Percentiles rank a stretch among this genome's conserved stretches.
phyloP scores from a whole-genome alignment of 495 filamentous ascomycete species.

The Clavariopsis aquatica region DNA sequence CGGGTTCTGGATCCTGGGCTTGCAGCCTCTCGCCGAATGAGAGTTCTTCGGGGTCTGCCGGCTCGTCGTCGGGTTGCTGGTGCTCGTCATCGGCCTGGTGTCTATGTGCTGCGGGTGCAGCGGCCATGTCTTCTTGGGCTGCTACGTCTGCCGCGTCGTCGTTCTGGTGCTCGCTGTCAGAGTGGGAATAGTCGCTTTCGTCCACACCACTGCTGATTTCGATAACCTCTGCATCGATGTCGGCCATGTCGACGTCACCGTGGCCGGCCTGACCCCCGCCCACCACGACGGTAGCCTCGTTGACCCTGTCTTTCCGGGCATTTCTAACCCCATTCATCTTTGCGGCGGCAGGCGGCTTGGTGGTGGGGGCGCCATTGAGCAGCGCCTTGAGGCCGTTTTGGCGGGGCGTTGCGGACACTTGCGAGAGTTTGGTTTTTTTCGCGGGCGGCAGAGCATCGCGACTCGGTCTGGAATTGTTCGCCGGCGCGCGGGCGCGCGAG shows the following conservation, averaged over 20 bases:
- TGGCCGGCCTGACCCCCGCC: constrained; percentile 42
- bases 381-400: constrained; percentile 25
- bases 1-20: constrained; percentile 62
- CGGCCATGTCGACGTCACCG: constrained; percentile 38
- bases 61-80: constrained; percentile 18
- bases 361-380: constrained; percentile 22
- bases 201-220: constrained; percentile 60
- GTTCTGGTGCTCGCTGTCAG: constrained; percentile 39
- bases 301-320: constrained; percentile 61
- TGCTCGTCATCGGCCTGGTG: constrained; percentile 55
- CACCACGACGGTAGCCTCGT: constrained; percentile 74
- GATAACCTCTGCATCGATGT: constrained; percentile 47
- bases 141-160: constrained; percentile 25
- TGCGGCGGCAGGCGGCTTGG: constrained; percentile 22
- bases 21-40: constrained; percentile 87
- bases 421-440: constrained; percentile 36
- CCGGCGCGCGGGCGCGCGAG: constrained; percentile 21
- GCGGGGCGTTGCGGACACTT: constrained; percentile 7
- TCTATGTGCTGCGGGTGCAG: constrained; percentile 35
- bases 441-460: constrained; percentile 30
- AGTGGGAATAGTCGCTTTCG: constrained; percentile 38
- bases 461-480: background rate
- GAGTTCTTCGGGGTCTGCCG: constrained; percentile 57
- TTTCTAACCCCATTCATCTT: constrained; percentile 51
- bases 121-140: constrained; percentile 13